Evolutionary conservation across 495 filamentous ascomycete genomes (phyloP).

Genomic region (Delitschia confertaspora): DNA sequence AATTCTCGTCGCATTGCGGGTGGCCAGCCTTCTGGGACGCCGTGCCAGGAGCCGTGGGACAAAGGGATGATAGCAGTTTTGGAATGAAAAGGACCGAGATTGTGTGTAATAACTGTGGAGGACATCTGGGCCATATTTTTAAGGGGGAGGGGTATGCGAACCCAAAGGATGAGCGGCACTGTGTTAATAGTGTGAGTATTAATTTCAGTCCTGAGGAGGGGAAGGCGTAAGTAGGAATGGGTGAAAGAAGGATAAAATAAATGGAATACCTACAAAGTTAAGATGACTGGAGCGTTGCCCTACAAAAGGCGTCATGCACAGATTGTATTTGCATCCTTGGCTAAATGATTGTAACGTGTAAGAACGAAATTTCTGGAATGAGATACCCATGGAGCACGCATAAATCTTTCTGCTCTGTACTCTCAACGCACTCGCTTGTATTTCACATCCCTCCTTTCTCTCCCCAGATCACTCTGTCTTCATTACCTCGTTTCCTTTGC

Average conservation of each 20-base stretch:
- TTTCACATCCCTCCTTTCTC: too few relatives aligned
- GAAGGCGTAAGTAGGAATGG: constrained; percentile 5
- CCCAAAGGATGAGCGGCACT: constrained; percentile 93
- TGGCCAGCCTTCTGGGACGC: constrained; percentile 98
- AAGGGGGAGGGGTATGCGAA: constrained; percentile 83
- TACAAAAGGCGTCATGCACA: too few relatives aligned
- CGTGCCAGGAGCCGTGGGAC: constrained; percentile 76
- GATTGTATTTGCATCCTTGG: too few relatives aligned
- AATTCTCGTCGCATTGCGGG: constrained; percentile 92
- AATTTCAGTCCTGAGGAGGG: constrained; percentile 48
- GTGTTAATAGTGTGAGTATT: constrained; percentile 89
- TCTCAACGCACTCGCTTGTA: too few relatives aligned
- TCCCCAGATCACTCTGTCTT: too few relatives aligned
- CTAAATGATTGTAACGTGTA: too few relatives aligned
- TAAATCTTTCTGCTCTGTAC: too few relatives aligned
- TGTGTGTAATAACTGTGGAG: constrained; percentile 84
- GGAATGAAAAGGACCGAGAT: constrained; percentile 91
- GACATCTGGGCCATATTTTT: constrained; percentile 94
- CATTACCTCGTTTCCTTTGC: too few relatives aligned
- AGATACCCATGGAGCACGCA: too few relatives aligned
- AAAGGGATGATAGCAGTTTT: constrained; percentile 63
- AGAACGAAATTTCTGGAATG: too few relatives aligned
- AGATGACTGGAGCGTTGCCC: too few relatives aligned
- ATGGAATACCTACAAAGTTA: too few relatives aligned
- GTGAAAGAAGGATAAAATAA: neutral